phyloP scores from a whole-genome alignment of 2,329 filamentous ascomycete species.

The Rhinocladiella similis region DNA sequence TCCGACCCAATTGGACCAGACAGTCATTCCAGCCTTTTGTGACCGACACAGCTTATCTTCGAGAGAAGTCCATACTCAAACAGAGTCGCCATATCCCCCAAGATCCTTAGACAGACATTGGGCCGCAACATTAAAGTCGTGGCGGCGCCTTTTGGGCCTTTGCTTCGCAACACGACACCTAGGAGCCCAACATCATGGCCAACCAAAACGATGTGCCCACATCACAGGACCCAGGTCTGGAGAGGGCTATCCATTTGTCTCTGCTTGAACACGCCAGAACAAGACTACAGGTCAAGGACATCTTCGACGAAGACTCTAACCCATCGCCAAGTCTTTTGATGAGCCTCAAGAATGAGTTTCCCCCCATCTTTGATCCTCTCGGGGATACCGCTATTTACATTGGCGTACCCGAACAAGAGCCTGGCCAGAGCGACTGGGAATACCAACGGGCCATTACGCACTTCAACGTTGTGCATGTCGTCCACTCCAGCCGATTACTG shows the following conservation, averaged over 20 bases:
- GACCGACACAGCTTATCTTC: no score
- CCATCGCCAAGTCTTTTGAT: slow-evolving; percentile 2
- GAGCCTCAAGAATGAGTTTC: slow-evolving; percentile 27
- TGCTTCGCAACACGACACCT: no score
- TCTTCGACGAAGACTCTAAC: background rate
- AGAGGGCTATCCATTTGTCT: slow-evolving; percentile 12
- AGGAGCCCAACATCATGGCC: background rate
- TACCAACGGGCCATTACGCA: slow-evolving; percentile 23
- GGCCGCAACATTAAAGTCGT: no score
- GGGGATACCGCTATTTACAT: slow-evolving; percentile 42
- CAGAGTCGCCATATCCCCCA: no score
- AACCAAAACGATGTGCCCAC: background rate
- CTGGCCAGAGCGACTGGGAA: slow-evolving; percentile 17
- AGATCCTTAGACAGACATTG: no score
- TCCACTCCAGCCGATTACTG: slow-evolving; percentile 36
- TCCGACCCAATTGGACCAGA: no score
- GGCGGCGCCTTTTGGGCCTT: no score
- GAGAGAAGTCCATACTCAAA: no score
- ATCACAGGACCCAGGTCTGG: background rate
- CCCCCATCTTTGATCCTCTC: slow-evolving; percentile 22
- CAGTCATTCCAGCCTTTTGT: no score
- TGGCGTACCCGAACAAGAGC: slow-evolving; percentile 32
- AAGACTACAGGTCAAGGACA: background rate
- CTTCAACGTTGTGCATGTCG: slow-evolving; percentile 33
- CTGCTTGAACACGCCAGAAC: slow-evolving; percentile 2